These are phyloP conservation scores for Discostella pseudostelligera DNA, from an alignment of 108 stramenopile genomes.

Conservation along the genomic window DNA sequence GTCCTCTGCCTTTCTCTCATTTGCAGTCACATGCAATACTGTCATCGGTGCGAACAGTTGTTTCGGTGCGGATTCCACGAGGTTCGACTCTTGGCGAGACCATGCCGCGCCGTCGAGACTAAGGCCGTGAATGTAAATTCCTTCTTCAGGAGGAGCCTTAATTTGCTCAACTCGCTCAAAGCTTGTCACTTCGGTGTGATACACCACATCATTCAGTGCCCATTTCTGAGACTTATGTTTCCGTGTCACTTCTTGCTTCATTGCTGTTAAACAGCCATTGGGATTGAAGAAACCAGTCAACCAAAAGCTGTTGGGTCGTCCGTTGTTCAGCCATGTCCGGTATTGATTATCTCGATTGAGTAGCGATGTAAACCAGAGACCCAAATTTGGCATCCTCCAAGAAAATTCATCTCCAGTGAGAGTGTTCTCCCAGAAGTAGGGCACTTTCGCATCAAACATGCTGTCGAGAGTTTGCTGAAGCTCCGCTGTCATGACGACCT, in stretches of 20 bases:
- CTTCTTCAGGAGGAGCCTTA: conserved; percentile 70
- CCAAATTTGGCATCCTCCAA: conserved; percentile 82
- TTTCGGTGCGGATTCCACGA: conserved; percentile 83
- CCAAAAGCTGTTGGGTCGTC: conserved; percentile 80
- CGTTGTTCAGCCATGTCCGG: conserved; percentile 72
- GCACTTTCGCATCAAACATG: conserved; percentile 79
- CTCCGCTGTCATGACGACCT: conserved; percentile 87
- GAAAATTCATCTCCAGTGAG: conserved; percentile 89
- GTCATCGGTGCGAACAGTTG: conserved; percentile 74
- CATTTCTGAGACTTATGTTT: conserved; percentile 83
- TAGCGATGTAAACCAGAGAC: conserved; percentile 86
- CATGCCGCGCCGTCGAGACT: conserved; percentile 86
- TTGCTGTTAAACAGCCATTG: conserved; percentile 84
- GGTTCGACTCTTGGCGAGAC: conserved; percentile 55
- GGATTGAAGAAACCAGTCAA: conserved; percentile 90
- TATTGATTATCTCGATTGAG: conserved; percentile 79
- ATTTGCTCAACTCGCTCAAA: conserved; percentile 65
- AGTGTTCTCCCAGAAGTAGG: conserved; percentile 81
- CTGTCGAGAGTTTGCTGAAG: conserved; percentile 76
- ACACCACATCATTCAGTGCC: conserved; percentile 89
- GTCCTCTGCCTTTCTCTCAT: conserved; percentile 52
- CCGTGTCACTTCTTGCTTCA: conserved; percentile 90
- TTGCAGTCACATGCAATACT: conserved; percentile 73
- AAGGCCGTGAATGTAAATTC: conserved; percentile 87
- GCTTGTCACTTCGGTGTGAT: conserved; percentile 81